Percentiles rank a stretch among this genome's conserved stretches.
These are phyloP conservation scores for Ophiocordyceps camponoti-leonardi DNA, from an alignment of 2,329 filamentous ascomycete genomes.

Conservation along the genomic window DNA sequence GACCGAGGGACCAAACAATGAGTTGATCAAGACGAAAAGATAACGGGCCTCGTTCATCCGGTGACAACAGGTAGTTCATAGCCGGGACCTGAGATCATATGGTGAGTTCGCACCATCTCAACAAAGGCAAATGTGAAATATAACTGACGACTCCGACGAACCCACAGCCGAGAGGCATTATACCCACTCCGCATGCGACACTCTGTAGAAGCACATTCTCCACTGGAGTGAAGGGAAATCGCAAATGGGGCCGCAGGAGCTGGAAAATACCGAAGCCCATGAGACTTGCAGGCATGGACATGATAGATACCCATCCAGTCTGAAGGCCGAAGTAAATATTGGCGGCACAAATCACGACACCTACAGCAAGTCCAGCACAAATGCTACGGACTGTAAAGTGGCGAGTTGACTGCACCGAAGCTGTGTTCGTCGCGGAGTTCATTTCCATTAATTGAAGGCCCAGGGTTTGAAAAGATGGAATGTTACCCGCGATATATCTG, in stretches of 20 bases:
- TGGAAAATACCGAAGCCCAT: conserved; percentile 94
- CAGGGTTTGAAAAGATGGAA: no score
- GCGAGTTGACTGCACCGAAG: conserved; percentile 21
- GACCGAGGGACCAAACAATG: conserved; percentile 76
- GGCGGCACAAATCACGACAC: conserved; percentile 82
- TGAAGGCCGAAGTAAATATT: conserved; percentile 99
- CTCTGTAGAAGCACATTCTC: conserved; percentile 96
- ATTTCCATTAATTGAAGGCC: no score
- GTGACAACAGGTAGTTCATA: conserved; percentile 66
- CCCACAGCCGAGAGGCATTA: conserved; percentile 89
- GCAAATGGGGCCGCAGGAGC: conserved; percentile 51
- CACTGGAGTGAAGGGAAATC: conserved; percentile 75
- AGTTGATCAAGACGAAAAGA: conserved; percentile 57
- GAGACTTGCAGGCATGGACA: conserved; percentile 92
- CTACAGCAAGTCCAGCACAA: conserved; percentile 63
- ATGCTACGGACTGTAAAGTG: conserved; percentile 80
- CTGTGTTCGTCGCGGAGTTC: neutral
- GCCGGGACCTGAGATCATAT: conserved; percentile 49
- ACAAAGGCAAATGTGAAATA: neutral
- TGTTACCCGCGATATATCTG: no score
- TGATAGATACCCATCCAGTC: conserved; percentile 56
- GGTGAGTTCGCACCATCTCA: neutral
- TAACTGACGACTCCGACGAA: conserved; percentile 69
- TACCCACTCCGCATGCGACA: conserved; percentile 86
- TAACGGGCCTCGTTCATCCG: conserved; percentile 64